phyloP scores from a whole-genome alignment of 768 basidiomycete genomes.

The Boletus tomentosulus region DNA sequence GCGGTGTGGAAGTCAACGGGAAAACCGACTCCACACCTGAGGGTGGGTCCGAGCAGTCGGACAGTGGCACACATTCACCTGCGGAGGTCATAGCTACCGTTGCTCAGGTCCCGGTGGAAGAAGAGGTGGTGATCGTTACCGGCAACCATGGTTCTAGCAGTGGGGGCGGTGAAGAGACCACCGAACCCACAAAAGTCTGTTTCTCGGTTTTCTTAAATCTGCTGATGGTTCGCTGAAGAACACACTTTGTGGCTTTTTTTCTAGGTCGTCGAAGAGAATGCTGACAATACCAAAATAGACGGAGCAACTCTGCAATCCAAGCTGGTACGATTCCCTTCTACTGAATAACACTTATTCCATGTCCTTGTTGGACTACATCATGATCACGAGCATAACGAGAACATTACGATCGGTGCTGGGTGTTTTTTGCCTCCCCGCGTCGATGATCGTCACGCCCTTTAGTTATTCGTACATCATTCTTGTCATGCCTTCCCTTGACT shows the following conservation, averaged over 20 bases:
- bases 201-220: background rate
- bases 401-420: background rate
- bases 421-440: background rate
- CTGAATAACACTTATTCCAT: conserved; percentile 32
- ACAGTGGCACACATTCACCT: background rate
- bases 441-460: background rate
- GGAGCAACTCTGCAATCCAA: conserved; percentile 4
- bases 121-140: background rate
- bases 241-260: background rate
- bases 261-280: conserved; percentile 7
- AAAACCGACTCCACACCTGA: background rate
- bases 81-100: background rate
- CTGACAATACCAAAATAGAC: background rate
- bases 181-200: conserved; percentile 20
- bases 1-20: conserved; percentile 6
- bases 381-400: background rate
- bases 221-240: conserved; percentile 15
- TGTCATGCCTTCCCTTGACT: background rate
- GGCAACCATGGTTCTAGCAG: background rate
- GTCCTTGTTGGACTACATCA: conserved; percentile 5
- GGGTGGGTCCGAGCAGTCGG: background rate
- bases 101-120: background rate
- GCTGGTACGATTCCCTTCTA: conserved; percentile 32
- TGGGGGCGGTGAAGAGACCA: background rate
- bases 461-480: background rate